Conservation (phyloP, 306 rosid species). For the Inga leiocalycina region DNA sequence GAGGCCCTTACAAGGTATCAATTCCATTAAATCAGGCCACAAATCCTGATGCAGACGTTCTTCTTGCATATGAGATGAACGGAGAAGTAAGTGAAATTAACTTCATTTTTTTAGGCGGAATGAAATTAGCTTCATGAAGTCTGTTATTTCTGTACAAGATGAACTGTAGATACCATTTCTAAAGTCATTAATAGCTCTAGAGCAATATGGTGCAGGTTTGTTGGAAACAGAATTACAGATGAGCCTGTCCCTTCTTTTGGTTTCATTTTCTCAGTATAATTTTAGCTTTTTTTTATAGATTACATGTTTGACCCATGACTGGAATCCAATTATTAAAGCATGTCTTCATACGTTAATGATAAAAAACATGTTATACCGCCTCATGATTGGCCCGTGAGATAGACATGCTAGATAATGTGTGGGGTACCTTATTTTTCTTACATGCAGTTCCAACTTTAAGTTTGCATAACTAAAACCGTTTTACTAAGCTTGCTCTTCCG, state of each 20-base stretch:
- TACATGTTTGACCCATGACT: neutral
- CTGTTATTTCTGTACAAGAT: conserved; percentile 1
- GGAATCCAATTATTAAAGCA: neutral
- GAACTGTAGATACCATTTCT: conserved; percentile 1
- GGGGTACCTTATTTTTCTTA: neutral
- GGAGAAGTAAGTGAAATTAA: conserved; percentile 64
- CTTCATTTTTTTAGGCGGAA: neutral
- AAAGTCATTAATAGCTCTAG: conserved; percentile 5
- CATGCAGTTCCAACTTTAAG: neutral
- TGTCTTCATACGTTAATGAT: neutral
- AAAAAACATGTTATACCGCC: neutral
- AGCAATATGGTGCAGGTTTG: neutral
- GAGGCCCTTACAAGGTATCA: conserved; percentile 96
- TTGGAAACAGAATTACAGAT: neutral
- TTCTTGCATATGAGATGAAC: conserved; percentile 96
- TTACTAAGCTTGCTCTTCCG: conserved; percentile 6
- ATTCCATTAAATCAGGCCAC: conserved; percentile 90
- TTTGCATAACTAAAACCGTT: neutral
- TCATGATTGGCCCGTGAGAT: neutral
- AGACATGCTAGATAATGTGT: neutral
- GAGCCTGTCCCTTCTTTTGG: neutral
- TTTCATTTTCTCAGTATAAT: neutral
- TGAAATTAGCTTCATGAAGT: conserved; percentile 19
- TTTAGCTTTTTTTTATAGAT: neutral
- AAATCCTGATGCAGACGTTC: conserved; percentile 87